Conservation (phyloP, 75 land plant species). For the Azolla pinnata region DNA sequence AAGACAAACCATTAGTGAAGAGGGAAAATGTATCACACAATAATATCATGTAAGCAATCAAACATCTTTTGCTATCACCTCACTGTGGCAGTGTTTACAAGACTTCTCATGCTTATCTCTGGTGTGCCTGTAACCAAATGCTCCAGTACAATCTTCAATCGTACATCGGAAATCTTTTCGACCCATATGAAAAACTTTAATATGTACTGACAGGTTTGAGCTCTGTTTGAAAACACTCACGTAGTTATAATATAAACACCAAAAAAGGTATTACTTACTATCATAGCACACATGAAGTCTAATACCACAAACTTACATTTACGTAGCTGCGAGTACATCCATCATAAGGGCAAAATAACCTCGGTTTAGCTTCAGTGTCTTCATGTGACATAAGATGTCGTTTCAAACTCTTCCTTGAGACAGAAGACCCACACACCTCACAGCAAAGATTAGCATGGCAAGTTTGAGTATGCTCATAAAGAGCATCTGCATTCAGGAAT, state of each 20-base stretch:
- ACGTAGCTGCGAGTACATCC: slow-evolving; percentile 45
- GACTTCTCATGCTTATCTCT: slow-evolving; percentile 73
- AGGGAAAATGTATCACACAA: not conserved
- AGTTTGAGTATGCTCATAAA: slow-evolving; percentile 36
- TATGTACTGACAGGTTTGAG: slow-evolving; percentile 62
- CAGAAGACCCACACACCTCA: slow-evolving; percentile 54
- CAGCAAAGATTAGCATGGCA: slow-evolving; percentile 42
- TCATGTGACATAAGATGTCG: slow-evolving; percentile 46
- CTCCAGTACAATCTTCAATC: slow-evolving; percentile 43
- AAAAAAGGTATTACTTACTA: too few species aligned
- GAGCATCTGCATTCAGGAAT: slow-evolving; percentile 37
- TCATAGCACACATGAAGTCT: not conserved
- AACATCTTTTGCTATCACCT: too few species aligned
- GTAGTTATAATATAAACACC: not conserved
- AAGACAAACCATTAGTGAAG: not conserved
- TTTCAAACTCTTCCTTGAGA: slow-evolving; percentile 52
- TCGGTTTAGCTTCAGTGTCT: slow-evolving; percentile 7
- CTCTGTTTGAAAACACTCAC: slow-evolving; percentile 26
- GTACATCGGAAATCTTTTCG: slow-evolving; percentile 41
- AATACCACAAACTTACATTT: slow-evolving; percentile 26
- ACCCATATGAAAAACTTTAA: slow-evolving; percentile 50
- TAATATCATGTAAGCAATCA: slow-evolving; percentile 4
- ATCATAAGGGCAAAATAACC: slow-evolving; percentile 34
- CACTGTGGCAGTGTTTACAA: slow-evolving; percentile 25
- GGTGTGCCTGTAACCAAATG: slow-evolving; percentile 53